phyloP scores from a whole-genome alignment of 176 grass and related monocot species.

The Elaeis guineensis region DNA sequence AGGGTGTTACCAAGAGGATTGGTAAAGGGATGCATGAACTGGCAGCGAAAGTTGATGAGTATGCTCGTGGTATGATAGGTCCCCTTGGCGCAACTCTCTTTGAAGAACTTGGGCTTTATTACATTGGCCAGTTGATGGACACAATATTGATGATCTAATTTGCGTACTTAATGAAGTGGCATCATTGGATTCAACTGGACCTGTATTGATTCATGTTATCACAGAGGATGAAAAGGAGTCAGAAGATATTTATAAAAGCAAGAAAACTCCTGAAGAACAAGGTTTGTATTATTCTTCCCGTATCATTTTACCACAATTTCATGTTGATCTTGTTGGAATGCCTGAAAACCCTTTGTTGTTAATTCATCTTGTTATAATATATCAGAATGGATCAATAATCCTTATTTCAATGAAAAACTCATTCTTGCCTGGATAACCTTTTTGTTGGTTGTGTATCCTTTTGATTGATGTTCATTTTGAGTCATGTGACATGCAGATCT shows the following conservation, averaged over 20 bases:
- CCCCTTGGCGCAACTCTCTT: slow-evolving; percentile 69
- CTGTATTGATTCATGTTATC: slow-evolving; percentile 62
- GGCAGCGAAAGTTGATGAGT: slow-evolving; percentile 76
- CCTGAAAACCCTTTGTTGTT: no score
- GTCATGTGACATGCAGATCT: no score
- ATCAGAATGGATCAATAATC: no score
- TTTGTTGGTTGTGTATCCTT: no score
- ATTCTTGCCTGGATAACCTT: no score
- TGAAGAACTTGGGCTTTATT: slow-evolving; percentile 80
- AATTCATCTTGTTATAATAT: no score
- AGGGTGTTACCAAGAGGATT: slow-evolving; percentile 69
- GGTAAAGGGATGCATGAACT: slow-evolving; percentile 74
- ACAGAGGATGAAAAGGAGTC: slow-evolving; percentile 44
- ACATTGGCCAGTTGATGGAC: slow-evolving; percentile 75
- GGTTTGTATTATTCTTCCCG: slow-evolving; percentile 13
- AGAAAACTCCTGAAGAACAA: slow-evolving; percentile 17
- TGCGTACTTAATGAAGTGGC: slow-evolving; percentile 66
- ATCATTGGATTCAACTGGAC: slow-evolving; percentile 56
- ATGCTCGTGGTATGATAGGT: slow-evolving; percentile 70
- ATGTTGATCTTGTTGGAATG: no score
- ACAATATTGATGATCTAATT: slow-evolving; percentile 73
- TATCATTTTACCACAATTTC: no score
- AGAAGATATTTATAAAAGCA: slow-evolving; percentile 17
- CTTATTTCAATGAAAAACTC: no score
- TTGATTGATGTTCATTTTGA: no score